Evolutionary conservation across 306 rosid genomes (phyloP).

Genomic region (Cicer judaicum): DNA sequence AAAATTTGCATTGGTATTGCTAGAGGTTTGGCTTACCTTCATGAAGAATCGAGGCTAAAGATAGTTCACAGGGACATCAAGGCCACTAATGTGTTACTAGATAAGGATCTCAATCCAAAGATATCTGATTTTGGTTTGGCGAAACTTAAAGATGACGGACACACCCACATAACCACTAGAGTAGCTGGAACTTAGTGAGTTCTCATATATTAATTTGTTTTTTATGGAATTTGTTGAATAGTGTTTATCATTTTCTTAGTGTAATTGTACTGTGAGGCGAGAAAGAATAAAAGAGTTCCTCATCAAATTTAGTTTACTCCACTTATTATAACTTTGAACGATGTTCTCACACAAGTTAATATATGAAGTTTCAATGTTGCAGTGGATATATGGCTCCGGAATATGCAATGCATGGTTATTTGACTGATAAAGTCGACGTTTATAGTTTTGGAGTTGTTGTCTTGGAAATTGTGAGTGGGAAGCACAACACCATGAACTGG

Average conservation of each 20-base stretch:
- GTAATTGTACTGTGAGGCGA: neutral
- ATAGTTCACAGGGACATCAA: conserved; percentile 85
- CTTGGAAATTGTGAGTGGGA: conserved; percentile 73
- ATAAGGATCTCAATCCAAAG: conserved; percentile 68
- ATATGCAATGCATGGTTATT: conserved; percentile 76
- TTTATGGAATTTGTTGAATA: neutral
- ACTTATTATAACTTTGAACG: neutral
- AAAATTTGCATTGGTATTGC: conserved; percentile 73
- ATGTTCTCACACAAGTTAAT: neutral
- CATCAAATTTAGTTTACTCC: neutral
- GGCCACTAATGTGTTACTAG: conserved; percentile 78
- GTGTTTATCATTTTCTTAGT: conserved; percentile 4
- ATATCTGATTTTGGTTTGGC: conserved; percentile 83
- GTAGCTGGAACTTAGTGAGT: conserved; percentile 76
- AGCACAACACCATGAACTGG: conserved; percentile 56
- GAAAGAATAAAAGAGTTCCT: neutral
- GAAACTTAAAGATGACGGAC: conserved; percentile 71
- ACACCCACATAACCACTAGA: conserved; percentile 73
- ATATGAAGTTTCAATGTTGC: conserved; percentile 23
- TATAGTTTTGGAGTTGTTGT: conserved; percentile 82
- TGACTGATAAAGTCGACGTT: conserved; percentile 79
- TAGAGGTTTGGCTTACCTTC: conserved; percentile 77
- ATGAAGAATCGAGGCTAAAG: conserved; percentile 80
- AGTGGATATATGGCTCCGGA: conserved; percentile 70
- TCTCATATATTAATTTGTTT: neutral